A percentile compares a stretch with the other conserved stretches of the same genome.
These are phyloP conservation scores for Skeletonema costatum DNA, from an alignment of 108 stramenopile genomes.

Conservation along the genomic window DNA sequence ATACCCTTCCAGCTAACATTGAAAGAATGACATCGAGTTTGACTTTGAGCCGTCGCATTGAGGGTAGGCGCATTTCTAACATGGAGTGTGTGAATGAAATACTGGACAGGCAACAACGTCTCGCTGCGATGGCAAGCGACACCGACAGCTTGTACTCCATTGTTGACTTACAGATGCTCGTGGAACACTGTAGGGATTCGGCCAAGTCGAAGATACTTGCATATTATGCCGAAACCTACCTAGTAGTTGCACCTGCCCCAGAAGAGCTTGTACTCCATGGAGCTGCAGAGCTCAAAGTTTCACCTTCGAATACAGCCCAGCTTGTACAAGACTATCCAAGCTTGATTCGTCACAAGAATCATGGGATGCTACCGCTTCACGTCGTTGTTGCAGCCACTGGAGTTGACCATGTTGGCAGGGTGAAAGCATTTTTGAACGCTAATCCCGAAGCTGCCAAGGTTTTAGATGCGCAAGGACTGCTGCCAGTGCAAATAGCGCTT, in stretches of 20 bases:
- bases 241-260: neutral
- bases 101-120: slow-evolving; percentile 23
- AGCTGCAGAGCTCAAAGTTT: slow-evolving; percentile 18
- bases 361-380: slow-evolving; percentile 22
- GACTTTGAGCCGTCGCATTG: neutral
- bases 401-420: slow-evolving; percentile 5
- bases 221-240: slow-evolving; percentile 9
- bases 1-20: too few species aligned
- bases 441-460: slow-evolving; percentile 10
- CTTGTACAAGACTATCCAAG: slow-evolving; percentile 23
- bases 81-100: slow-evolving; percentile 11
- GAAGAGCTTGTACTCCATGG: slow-evolving; percentile 28
- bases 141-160: slow-evolving; percentile 23
- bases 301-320: slow-evolving; percentile 14
- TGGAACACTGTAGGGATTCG: slow-evolving; percentile 13
- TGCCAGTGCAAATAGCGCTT: slow-evolving; percentile 30
- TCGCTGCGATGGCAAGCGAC: slow-evolving; percentile 11
- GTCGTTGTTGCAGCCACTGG: slow-evolving; percentile 4
- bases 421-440: slow-evolving; percentile 1
- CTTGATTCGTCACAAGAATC: slow-evolving; percentile 11
- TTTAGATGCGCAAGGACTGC: slow-evolving; percentile 14
- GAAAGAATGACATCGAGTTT: neutral
- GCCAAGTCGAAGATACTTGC: slow-evolving; percentile 15
- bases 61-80: neutral
- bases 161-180: slow-evolving; percentile 27